Base-by-base conservation (phyloP, 108 stramenopile species). In the Cylindrotheca closterium region DNA sequence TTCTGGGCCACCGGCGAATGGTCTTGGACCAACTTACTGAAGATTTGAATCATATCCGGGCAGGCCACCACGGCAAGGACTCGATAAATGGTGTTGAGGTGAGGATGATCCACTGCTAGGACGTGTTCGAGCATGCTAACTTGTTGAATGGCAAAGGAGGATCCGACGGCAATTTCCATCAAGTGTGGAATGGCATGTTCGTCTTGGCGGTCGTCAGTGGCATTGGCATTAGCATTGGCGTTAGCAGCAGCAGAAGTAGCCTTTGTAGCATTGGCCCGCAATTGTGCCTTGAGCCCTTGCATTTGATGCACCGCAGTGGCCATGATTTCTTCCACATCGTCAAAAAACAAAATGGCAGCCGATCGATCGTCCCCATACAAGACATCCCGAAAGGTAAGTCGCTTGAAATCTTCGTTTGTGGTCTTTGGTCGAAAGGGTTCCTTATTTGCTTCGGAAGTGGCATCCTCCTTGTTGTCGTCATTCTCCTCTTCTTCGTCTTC, bases 1-100 rank as follows among this genome's bases (percentile, higher is more conserved):
- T 63, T 55, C 45, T 49, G 15, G 18, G 26, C 53, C 10, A 21
- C 2, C 10, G 37, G 37, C 10, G 37, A 42, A 57, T 52, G 52
- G n/a, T 68, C 60, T 8, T 30, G 47, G 17, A 78, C 55, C 58
- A 69, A 68, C 29, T 59, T 24, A 4, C 61, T 53, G n/a, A 77
- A n/a, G 3, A 58, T 15, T 21, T 52, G 27, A 0, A 74, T 74
- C 10, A 83, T 15, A 25, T 77, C 75, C n/a, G 78, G 75, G 8
- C 79, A 23, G 7, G 70, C 62, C 18, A 83, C 10, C 26, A 63
- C 47, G 0, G 78, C 51, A 29, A 83, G 27, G 19, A 83, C 32
- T 23, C 75, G 61, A 51, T 77, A 83, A 21, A 63, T 59, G 3
- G 78, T 83, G 17, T 68, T 70, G 50, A 83, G 45, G 51, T 83